Evolutionary conservation across 345 rosid species (phyloP).

Genomic region (Diplotaxis tenuifolia): DNA sequence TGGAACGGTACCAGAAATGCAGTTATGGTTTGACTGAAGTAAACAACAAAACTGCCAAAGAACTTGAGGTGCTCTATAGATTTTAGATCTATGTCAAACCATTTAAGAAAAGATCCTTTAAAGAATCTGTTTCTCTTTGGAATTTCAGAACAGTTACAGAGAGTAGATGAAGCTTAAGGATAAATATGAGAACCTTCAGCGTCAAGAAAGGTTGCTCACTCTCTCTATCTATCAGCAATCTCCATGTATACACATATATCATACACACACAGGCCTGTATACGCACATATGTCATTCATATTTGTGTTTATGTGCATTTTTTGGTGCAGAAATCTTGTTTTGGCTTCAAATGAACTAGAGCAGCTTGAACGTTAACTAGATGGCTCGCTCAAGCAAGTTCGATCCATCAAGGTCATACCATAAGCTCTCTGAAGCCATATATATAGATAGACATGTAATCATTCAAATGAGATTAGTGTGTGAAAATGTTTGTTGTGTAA

Average conservation of each 20-base stretch:
- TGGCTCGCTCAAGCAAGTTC: too few species aligned
- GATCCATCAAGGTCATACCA: slow-evolving; percentile 63
- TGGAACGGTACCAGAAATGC: slow-evolving; percentile 91
- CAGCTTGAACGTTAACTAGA: too few species aligned
- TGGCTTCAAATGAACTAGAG: slow-evolving; percentile 67
- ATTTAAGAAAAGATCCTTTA: background rate
- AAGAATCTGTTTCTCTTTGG: background rate
- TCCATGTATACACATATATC: background rate
- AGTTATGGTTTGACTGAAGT: slow-evolving; percentile 88
- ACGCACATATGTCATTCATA: background rate
- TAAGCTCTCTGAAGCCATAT: background rate
- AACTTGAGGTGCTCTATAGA: slow-evolving; percentile 64
- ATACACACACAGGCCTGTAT: too few species aligned
- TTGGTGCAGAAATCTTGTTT: slow-evolving; percentile 62
- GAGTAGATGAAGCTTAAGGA: slow-evolving; percentile 77
- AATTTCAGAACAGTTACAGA: too few species aligned
- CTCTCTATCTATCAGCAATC: too few species aligned
- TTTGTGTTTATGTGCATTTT: background rate
- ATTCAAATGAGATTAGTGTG: background rate
- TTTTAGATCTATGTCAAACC: background rate
- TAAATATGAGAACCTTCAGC: slow-evolving; percentile 69
- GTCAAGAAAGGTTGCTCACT: too few species aligned
- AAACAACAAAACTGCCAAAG: slow-evolving; percentile 74
- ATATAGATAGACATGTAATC: background rate
- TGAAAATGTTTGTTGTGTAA: slow-evolving; percentile 1